Evolutionary conservation across 2,329 filamentous ascomycete species (phyloP).

Genomic region (Orbilia quercus): DNA sequence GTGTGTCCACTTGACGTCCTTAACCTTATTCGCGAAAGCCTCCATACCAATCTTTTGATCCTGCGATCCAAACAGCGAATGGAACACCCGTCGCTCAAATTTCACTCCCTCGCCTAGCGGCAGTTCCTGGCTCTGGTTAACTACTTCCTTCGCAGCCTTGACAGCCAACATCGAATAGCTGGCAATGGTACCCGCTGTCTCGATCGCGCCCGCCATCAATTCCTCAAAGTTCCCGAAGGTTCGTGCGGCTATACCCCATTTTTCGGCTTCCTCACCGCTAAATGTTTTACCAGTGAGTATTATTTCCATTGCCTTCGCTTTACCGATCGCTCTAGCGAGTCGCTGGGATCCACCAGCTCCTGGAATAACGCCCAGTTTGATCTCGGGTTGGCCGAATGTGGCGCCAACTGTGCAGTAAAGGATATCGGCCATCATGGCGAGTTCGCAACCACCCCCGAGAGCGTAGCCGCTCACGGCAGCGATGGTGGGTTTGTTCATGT

Average conservation of each 20-base stretch:
- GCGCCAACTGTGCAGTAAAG: conserved; percentile 87
- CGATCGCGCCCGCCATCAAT: conserved; percentile 81
- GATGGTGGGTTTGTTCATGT: conserved; percentile 92
- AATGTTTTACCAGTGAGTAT: conserved; percentile 88
- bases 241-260: conserved; percentile 89
- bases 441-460: conserved; percentile 92
- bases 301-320: conserved; percentile 89
- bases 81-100: conserved; percentile 92
- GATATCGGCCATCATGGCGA: conserved; percentile 97
- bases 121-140: conserved; percentile 97
- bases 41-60: conserved; percentile 88
- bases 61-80: conserved; percentile 88
- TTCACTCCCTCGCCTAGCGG: conserved; percentile 89
- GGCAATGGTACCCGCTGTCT: conserved; percentile 89
- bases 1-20: conserved; percentile 44
- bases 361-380: conserved; percentile 92
- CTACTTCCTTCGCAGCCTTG: conserved; percentile 93
- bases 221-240: conserved; percentile 83
- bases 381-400: conserved; percentile 96
- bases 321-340: conserved; percentile 82
- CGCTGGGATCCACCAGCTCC: conserved; percentile 92
- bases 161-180: conserved; percentile 86
- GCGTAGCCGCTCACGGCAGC: conserved; percentile 94
- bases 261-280: conserved; percentile 81
- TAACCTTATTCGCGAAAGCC: conserved; percentile 55